Percentiles rank a stretch among this genome's conserved stretches.
phyloP scores from a whole-genome alignment of 805 yeast species.

The Sugiyamaella marilandica region DNA sequence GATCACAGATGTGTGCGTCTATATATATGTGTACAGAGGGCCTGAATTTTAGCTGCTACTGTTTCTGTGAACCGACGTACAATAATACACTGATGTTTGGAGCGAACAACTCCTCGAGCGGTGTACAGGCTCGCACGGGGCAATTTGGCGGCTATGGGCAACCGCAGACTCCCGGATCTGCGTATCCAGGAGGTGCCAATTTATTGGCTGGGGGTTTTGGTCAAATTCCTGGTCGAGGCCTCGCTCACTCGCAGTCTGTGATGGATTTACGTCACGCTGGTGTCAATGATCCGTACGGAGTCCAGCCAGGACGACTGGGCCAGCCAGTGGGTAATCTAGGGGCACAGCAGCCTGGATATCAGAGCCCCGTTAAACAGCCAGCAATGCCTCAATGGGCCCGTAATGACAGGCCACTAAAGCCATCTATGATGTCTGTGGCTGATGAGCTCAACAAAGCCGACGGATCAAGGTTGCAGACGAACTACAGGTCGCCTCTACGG shows the following conservation, averaged over 20 bases:
- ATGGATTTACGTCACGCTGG: conserved; percentile 7
- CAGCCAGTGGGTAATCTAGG: not conserved
- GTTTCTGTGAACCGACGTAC: not conserved
- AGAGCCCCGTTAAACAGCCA: not conserved
- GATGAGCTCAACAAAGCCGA: not conserved
- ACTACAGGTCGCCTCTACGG: not conserved
- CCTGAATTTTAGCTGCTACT: not conserved
- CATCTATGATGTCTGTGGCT: not conserved
- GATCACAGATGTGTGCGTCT: too few relatives aligned
- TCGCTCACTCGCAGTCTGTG: conserved; percentile 14
- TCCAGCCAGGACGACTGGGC: not conserved
- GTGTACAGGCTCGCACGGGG: not conserved
- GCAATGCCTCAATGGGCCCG: conserved; percentile 1
- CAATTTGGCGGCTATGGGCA: not conserved
- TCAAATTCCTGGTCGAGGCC: not conserved
- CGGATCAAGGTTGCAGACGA: not conserved
- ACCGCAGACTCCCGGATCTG: not conserved
- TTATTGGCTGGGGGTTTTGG: not conserved
- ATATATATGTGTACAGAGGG: not conserved
- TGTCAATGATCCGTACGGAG: conserved; percentile 1
- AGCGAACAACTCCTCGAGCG: not conserved
- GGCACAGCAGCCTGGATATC: not conserved
- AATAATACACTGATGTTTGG: not conserved
- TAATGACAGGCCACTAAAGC: not conserved
- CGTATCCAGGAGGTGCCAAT: not conserved